These are phyloP conservation scores for Dacryopinax spathularia DNA, from an alignment of 768 basidiomycete genomes.

Conservation along the genomic window DNA sequence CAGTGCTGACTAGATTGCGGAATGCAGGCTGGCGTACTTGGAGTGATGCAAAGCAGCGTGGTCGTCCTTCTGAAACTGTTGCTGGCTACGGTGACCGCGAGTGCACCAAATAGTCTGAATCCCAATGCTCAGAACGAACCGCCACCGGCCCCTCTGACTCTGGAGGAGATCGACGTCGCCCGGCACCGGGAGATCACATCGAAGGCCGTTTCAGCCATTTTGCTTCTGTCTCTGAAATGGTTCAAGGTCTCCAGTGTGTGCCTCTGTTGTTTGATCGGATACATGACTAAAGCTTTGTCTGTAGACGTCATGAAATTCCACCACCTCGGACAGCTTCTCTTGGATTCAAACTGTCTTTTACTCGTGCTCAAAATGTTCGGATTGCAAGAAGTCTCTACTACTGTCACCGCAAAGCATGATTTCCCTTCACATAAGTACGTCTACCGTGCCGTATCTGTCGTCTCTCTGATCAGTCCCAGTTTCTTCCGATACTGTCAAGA, in stretches of 20 bases:
- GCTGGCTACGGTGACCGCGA: conserved; percentile 82
- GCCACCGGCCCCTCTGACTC: conserved; percentile 47
- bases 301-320: conserved; percentile 97
- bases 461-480: conserved; percentile 29
- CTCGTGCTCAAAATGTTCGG: conserved; percentile 97
- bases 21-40: conserved; percentile 61
- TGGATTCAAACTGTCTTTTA: conserved; percentile 88
- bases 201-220: conserved; percentile 90
- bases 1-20: background rate
- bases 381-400: conserved; percentile 74
- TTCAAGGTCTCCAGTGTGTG: conserved; percentile 92
- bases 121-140: conserved; percentile 33
- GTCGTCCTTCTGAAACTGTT: conserved; percentile 84
- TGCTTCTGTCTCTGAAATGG: conserved; percentile 86
- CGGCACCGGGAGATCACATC: conserved; percentile 95
- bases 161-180: conserved; percentile 85
- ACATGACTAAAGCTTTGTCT: background rate
- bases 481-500: conserved; percentile 91
- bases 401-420: conserved; percentile 80
- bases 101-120: conserved; percentile 44
- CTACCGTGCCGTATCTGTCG: background rate
- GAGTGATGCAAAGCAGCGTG: conserved; percentile 78
- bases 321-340: conserved; percentile 84
- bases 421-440: conserved; percentile 69
- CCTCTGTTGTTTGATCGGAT: background rate